These are phyloP conservation scores for Pichia sp. DNA, from an alignment of 1,139 yeast genomes.

Conservation along the genomic window DNA sequence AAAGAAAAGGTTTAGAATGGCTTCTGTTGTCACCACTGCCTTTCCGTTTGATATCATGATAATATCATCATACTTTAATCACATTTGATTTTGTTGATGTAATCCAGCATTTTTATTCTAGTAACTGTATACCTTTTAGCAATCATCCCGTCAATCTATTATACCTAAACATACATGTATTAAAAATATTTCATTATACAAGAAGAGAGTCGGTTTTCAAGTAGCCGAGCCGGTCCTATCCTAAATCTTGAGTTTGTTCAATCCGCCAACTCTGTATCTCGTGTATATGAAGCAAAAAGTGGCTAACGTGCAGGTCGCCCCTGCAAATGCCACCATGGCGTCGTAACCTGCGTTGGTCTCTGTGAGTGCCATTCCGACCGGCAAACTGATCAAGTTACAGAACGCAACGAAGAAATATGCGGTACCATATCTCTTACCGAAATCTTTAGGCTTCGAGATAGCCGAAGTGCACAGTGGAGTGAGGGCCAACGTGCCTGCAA, in stretches of 20 bases:
- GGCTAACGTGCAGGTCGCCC: slow-evolving; percentile 34
- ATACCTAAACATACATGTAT: neutral
- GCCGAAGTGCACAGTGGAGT: slow-evolving; percentile 51
- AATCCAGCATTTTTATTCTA: neutral
- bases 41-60: no score
- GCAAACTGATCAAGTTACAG: slow-evolving; percentile 46
- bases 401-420: slow-evolving; percentile 43
- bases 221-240: neutral
- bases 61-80: no score
- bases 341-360: slow-evolving; percentile 33
- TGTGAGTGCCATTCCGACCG: slow-evolving; percentile 46
- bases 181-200: no score
- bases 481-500: slow-evolving; percentile 46
- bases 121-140: no score
- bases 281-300: slow-evolving; percentile 28
- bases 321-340: slow-evolving; percentile 38
- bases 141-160: no score
- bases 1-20: no score
- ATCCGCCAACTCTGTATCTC: slow-evolving; percentile 26
- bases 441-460: slow-evolving; percentile 45
- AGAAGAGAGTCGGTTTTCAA: no score
- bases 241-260: slow-evolving; percentile 5
- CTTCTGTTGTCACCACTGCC: no score
- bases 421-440: slow-evolving; percentile 48
- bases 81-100: no score